Conservation (phyloP, 208 protist species). For the Trichomonas tenax region DNA sequence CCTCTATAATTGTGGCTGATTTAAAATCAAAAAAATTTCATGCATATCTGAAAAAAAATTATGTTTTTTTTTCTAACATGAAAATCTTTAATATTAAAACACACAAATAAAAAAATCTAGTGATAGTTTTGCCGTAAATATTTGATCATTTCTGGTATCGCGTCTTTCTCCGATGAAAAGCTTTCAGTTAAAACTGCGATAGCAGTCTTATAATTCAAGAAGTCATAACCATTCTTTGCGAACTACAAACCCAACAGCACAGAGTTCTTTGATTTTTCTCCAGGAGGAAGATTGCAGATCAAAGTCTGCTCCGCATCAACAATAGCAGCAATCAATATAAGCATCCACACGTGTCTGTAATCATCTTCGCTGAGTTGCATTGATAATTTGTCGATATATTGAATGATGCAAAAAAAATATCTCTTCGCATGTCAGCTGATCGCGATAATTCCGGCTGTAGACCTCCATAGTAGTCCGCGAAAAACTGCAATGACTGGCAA, state of each 20-base stretch:
- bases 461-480: background rate
- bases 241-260: background rate
- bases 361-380: background rate
- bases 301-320: background rate
- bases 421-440: background rate
- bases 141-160: background rate
- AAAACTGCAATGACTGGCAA: background rate
- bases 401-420: background rate
- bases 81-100: no score
- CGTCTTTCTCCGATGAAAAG: background rate
- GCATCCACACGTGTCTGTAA: background rate
- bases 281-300: background rate
- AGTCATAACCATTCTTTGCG: background rate
- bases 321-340: background rate
- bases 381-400: background rate
- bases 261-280: background rate
- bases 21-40: no score
- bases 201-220: background rate
- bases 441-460: background rate
- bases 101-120: background rate
- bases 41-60: no score
- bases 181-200: background rate
- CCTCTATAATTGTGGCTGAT: no score
- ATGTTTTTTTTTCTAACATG: no score
- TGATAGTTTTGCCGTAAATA: background rate